Base-by-base conservation (phyloP, 78 protist genomes). In the Ministeria vibrans region DNA sequence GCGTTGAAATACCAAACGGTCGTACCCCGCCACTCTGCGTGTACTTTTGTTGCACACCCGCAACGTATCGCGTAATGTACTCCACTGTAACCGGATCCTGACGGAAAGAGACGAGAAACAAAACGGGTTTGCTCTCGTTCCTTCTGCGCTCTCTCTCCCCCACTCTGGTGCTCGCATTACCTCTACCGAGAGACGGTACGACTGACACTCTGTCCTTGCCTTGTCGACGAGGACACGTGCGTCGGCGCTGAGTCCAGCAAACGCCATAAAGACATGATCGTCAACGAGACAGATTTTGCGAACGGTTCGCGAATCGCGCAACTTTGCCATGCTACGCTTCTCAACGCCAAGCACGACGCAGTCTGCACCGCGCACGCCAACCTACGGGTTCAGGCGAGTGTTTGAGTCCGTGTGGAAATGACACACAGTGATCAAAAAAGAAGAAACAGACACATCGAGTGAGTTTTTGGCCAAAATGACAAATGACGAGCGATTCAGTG, bases 1-100 rank as follows among this genome's bases (percentile, higher is more conserved):
- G 86, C 9, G 95, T 87, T 25, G 98, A 88, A 42, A 98, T 89
- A 39, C 99, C 99, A 70, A 96, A 97, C 27, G 99, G 99, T 23
- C 99, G 90, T 68, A 91, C 94, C 23, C 99, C 99, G 61, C 96
- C 97, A 63, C 94, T 73, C 76, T 97, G 99, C 18, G 99, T 98
- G 92, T 95, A 97, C 32, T 86, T 84, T 95, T 97, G 98, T 79
- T 95, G 95, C 36, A 91, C 78, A 38, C 94, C 90, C 18, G 99
- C 98, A 53, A 98, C 84, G 90, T 83, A 90, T 23, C 96, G 85
- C 1, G 98, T 71, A 23, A 96, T 81, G 83, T 92, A 93, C 62
- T 93, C 98, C 18, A 95, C 90, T 0, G 96, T 72, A 46, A 92
- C 89, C 7, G 90, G 68, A 76, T 97, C 99, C 70, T n/a, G n/a